Conservation (phyloP, 805 yeast species). For the Ogataea chonburiensis region DNA sequence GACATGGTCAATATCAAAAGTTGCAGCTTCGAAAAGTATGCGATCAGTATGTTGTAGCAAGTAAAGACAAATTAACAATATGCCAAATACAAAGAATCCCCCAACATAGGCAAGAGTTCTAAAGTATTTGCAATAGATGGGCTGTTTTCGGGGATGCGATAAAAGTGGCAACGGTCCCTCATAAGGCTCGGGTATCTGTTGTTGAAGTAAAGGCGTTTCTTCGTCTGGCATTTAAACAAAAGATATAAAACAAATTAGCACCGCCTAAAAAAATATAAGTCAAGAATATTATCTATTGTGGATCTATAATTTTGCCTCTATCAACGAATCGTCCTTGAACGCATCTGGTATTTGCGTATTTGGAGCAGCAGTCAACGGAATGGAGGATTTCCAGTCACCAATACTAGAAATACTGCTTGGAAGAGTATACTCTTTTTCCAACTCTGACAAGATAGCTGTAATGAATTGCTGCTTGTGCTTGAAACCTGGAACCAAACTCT, state of each 20-base stretch:
- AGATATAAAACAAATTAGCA: too few relatives aligned
- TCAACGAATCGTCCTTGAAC: conserved; percentile 25
- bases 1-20: not conserved
- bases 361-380: conserved; percentile 61
- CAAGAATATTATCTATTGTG: too few relatives aligned
- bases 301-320: conserved; percentile 24
- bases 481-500: conserved; percentile 21
- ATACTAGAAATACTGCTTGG: conserved; percentile 38
- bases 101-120: not conserved
- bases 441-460: conserved; percentile 15
- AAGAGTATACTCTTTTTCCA: conserved; percentile 16
- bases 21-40: not conserved
- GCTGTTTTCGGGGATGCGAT: not conserved
- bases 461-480: conserved; percentile 19
- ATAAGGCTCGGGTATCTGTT: conserved; percentile 2
- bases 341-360: conserved; percentile 40
- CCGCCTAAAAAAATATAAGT: too few relatives aligned
- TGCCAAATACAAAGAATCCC: not conserved
- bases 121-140: not conserved
- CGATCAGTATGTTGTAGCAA: conserved; percentile 2
- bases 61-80: conserved; percentile 1
- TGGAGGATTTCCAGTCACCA: conserved; percentile 54
- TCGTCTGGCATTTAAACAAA: conserved; percentile 5
- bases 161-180: not conserved
- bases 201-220: conserved; percentile 7